These are phyloP conservation scores for Cyclostephanos tholiformis DNA, from an alignment of 108 stramenopile species.

Conservation along the genomic window DNA sequence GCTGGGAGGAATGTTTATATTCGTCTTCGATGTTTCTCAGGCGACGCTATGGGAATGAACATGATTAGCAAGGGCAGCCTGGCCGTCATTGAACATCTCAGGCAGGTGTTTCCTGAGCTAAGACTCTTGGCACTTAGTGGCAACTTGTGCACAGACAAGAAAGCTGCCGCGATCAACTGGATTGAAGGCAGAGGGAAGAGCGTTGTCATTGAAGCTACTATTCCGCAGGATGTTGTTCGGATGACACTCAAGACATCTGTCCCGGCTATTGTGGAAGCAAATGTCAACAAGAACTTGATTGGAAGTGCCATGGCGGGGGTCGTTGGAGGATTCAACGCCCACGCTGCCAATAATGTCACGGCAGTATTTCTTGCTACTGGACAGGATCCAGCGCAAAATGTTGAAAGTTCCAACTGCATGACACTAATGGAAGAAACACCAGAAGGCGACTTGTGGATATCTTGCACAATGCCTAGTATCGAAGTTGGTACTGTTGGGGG, in stretches of 20 bases:
- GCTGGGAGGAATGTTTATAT: slow-evolving; percentile 96
- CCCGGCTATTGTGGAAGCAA: slow-evolving; percentile 88
- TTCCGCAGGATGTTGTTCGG: slow-evolving; percentile 85
- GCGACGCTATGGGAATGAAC: slow-evolving; percentile 99
- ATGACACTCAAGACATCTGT: slow-evolving; percentile 95
- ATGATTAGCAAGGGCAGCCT: slow-evolving; percentile 97
- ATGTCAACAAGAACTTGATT: slow-evolving; percentile 95
- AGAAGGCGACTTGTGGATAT: slow-evolving; percentile 87
- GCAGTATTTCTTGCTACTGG: slow-evolving; percentile 98
- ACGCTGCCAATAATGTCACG: slow-evolving; percentile 98
- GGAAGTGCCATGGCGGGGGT: slow-evolving; percentile 97
- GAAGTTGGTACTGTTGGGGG: slow-evolving; percentile 99
- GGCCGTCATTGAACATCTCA: slow-evolving; percentile 85
- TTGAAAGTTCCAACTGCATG: slow-evolving; percentile 95
- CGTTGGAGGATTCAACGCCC: slow-evolving; percentile 98
- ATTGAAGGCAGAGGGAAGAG: slow-evolving; percentile 96
- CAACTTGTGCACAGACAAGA: slow-evolving; percentile 99
- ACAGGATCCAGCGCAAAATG: slow-evolving; percentile 99
- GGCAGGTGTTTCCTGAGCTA: slow-evolving; percentile 71
- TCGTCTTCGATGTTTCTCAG: slow-evolving; percentile 91
- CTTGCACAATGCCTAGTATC: slow-evolving; percentile 98
- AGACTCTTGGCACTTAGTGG: slow-evolving; percentile 91
- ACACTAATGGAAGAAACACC: slow-evolving; percentile 92
- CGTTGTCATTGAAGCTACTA: slow-evolving; percentile 93
- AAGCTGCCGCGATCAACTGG: slow-evolving; percentile 98